A percentile compares a stretch with the other conserved stretches of the same genome.
These are phyloP conservation scores for Coprinellus micaceus DNA, from an alignment of 768 basidiomycete genomes.

Conservation along the genomic window DNA sequence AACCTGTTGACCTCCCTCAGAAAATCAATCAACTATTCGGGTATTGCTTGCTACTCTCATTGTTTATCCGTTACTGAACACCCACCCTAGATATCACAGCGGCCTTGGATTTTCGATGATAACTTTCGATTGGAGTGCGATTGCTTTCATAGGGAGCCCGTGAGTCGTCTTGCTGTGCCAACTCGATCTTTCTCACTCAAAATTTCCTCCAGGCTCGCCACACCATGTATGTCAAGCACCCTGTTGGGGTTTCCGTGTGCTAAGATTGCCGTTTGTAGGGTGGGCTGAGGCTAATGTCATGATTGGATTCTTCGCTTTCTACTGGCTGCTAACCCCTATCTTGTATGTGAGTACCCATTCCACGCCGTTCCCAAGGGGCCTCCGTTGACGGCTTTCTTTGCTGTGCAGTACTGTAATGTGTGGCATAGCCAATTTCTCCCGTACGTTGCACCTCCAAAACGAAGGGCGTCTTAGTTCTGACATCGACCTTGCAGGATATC, in stretches of 20 bases:
- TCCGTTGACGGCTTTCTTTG: neutral
- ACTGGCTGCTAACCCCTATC: slow-evolving; percentile 64
- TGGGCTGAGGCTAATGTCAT: slow-evolving; percentile 76
- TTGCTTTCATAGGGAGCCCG: slow-evolving; percentile 67
- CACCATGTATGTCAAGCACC: slow-evolving; percentile 36
- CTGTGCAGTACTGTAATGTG: slow-evolving; percentile 43
- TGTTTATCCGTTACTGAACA: neutral
- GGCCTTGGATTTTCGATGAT: slow-evolving; percentile 51
- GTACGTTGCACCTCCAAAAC: slow-evolving; percentile 26
- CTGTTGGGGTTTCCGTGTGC: no score
- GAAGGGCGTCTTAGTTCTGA: neutral
- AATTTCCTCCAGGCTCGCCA: slow-evolving; percentile 35
- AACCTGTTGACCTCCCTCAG: slow-evolving; percentile 22
- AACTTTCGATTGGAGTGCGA: slow-evolving; percentile 81
- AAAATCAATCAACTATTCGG: slow-evolving; percentile 60
- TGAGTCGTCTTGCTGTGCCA: slow-evolving; percentile 27
- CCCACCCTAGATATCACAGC: slow-evolving; percentile 38
- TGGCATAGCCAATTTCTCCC: slow-evolving; percentile 60
- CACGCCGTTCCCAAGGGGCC: neutral
- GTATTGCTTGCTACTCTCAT: slow-evolving; percentile 19
- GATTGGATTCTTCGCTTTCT: slow-evolving; percentile 62
- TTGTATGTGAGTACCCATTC: slow-evolving; percentile 26
- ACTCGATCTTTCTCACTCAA: slow-evolving; percentile 8
- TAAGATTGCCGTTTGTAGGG: slow-evolving; percentile 75
- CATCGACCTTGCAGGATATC: slow-evolving; percentile 30